phyloP scores from a whole-genome alignment of 768 basidiomycete species.

The Suillus paluster region DNA sequence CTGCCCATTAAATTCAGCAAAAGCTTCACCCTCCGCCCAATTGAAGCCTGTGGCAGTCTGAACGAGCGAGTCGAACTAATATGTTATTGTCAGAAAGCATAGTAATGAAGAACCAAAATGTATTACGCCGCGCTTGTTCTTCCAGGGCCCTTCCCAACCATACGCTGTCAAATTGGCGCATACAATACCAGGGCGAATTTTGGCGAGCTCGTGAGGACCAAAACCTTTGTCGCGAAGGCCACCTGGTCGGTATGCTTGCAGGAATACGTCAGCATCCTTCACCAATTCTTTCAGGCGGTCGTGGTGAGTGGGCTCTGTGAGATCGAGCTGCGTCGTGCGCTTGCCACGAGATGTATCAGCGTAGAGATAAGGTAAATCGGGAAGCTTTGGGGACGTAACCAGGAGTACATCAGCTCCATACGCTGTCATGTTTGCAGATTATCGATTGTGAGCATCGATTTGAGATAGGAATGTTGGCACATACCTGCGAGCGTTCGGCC shows the following conservation, averaged over 20 bases:
- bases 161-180: constrained; percentile 59
- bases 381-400: constrained; percentile 59
- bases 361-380: constrained; percentile 54
- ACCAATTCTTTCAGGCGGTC: constrained; percentile 42
- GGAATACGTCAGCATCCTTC: constrained; percentile 55
- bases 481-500: constrained; percentile 61
- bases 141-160: constrained; percentile 63
- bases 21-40: constrained; percentile 56
- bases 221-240: constrained; percentile 54
- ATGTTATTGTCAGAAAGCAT: neutral
- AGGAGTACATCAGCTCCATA: constrained; percentile 62
- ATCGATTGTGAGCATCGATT: neutral
- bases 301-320: constrained; percentile 38
- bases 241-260: constrained; percentile 64
- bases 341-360: constrained; percentile 66
- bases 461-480: neutral
- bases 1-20: constrained; percentile 33
- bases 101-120: neutral
- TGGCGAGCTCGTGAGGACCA: constrained; percentile 44
- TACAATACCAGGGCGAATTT: constrained; percentile 49
- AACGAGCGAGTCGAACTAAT: constrained; percentile 65
- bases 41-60: constrained; percentile 68
- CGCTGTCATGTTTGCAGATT: constrained; percentile 34
- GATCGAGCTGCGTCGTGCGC: constrained; percentile 63
- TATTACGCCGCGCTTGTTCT: constrained; percentile 53